A percentile compares a stretch with the other conserved stretches of the same genome.
phyloP scores from a whole-genome alignment of 305 asterid genomes.

The Solanum chacoense region DNA sequence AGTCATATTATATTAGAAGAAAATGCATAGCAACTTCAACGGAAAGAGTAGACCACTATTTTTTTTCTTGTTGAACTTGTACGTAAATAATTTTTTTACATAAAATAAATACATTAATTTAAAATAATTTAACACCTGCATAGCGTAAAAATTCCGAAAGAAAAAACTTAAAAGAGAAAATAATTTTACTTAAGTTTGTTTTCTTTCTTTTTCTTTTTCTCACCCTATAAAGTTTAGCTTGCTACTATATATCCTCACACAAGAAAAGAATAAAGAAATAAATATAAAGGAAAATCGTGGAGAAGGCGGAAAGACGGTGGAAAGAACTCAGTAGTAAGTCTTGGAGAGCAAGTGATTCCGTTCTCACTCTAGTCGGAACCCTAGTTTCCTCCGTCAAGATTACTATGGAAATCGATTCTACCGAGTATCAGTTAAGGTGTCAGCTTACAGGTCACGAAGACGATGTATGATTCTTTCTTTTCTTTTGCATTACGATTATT shows the following conservation, averaged over 20 bases:
- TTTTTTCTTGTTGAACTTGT: not conserved
- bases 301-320: not conserved
- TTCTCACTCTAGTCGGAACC: constrained; percentile 6
- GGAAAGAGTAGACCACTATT: no score
- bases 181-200: not conserved
- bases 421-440: constrained; percentile 65
- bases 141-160: not conserved
- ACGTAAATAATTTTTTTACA: no score
- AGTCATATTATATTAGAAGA: not conserved
- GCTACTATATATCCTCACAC: not conserved
- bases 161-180: not conserved
- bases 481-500: not conserved
- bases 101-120: no score
- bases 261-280: not conserved
- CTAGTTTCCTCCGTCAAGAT: not conserved
- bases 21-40: not conserved
- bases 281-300: not conserved
- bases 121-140: not conserved
- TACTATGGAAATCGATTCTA: constrained; percentile 61
- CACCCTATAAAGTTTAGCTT: not conserved
- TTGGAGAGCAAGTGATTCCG: constrained; percentile 11
- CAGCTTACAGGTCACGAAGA: constrained; percentile 91
- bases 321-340: not conserved
- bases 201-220: not conserved
- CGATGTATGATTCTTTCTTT: constrained; percentile 38